A percentile compares a stretch with the other conserved stretches of the same genome.
Evolutionary conservation across 2,329 filamentous ascomycete species (phyloP).

Genomic region (Calonectria fujianensis): DNA sequence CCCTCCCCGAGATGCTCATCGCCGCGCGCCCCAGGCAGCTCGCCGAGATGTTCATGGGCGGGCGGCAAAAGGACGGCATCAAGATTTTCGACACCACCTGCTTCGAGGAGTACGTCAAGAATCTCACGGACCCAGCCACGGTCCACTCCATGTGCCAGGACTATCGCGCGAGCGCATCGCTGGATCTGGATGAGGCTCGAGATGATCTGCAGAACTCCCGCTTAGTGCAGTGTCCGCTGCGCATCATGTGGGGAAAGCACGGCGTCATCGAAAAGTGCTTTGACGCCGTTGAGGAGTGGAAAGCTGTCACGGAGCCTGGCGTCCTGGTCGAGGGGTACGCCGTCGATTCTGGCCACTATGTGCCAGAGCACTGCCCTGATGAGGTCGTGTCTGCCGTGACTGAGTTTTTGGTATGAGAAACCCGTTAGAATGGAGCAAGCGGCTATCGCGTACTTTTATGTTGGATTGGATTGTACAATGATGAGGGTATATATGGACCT

Average conservation of each 20-base stretch:
- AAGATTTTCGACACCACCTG: conserved; percentile 59
- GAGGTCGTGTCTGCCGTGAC: conserved; percentile 64
- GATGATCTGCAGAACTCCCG: conserved; percentile 65
- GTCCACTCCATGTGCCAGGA: conserved; percentile 73
- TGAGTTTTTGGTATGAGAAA: conserved; percentile 59
- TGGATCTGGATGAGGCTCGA: conserved; percentile 71
- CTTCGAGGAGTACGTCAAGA: conserved; percentile 64
- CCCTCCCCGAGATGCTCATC: conserved; percentile 71
- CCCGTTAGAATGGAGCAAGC: no score
- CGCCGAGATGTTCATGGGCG: conserved; percentile 65
- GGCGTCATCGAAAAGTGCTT: conserved; percentile 70
- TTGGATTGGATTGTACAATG: background rate
- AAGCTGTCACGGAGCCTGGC: conserved; percentile 62
- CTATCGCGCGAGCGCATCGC: conserved; percentile 71
- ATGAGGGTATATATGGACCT: background rate
- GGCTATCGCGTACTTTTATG: background rate
- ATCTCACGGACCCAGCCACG: conserved; percentile 62
- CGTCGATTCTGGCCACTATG: conserved; percentile 69
- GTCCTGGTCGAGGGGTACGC: conserved; percentile 62
- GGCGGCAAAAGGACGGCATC: conserved; percentile 59
- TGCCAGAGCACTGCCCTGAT: conserved; percentile 71
- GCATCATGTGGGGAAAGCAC: conserved; percentile 70
- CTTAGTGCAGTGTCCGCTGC: conserved; percentile 67
- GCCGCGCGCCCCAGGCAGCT: conserved; percentile 61
- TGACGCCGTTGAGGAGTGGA: conserved; percentile 71